Evolutionary conservation across 2,329 filamentous ascomycete genomes (phyloP), one percentile per base, ranked within the genome.

Genomic region (Calonectria hongkongensis): DNA sequence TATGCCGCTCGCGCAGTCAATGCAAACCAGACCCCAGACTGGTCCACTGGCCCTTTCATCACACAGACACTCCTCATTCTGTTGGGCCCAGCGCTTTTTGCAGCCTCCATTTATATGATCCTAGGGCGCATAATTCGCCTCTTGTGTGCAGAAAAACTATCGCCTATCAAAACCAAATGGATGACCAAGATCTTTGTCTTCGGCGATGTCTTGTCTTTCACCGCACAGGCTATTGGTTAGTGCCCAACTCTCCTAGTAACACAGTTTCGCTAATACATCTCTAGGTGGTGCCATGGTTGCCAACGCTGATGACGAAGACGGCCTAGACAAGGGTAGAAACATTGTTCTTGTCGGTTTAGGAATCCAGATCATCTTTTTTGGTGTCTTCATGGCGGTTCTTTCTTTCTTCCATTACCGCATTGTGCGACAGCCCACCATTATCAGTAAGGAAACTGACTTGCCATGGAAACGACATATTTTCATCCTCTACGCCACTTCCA

Each of bases 291-390:
- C 36, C 16, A 68, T 68, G 50, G 27, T 68, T 36, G 81, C 78
- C 39, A 83, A 80, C 8, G 50, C 83, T 10, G 72, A 73, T 73
- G 47, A 71, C 70, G 1, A 78, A 79, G 7, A 76, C 79, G 51
- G 68, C 45, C 48, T 75, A 62, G 51, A 71, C 80, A 41, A 30
- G 3, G 88, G 87, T 13, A 80, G 87, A 69, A 84, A 86, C n/a
- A 82, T 92, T 66, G 86, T 92, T 25, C 79, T 92, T 9, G 85
- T 76, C 4, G 90, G 90, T 6, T 81, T 92, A 4, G 80, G 88
- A 16, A 78, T 91, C 10, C 90, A 92, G 75, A 84, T 92, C 15
- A 36, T 89, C 28, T 85, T 89, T 58, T 91, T 92, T 70, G 83
- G 83, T 10, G 80, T 89, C 33, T 92, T 92, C 75, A 80, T 89